These are phyloP conservation scores for Ustilago hordei DNA, from an alignment of 1,284 basidiomycete genomes.

Conservation along the genomic window DNA sequence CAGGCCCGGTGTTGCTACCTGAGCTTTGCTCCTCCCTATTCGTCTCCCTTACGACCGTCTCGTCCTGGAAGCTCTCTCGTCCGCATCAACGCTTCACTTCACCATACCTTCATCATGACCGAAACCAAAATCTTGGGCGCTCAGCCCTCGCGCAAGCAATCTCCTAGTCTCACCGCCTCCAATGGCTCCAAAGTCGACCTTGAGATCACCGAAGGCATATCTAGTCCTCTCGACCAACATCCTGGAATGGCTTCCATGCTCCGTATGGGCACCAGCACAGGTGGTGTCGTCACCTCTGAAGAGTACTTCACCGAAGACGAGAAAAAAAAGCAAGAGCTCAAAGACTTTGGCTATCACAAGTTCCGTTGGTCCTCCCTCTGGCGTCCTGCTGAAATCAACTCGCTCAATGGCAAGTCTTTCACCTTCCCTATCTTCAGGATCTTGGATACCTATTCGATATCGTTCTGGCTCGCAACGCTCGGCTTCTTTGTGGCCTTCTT, in stretches of 20 bases:
- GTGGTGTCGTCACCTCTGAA: constrained; percentile 49
- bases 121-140: not conserved
- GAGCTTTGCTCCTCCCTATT: not conserved
- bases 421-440: constrained; percentile 75
- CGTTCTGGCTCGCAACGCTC: constrained; percentile 72
- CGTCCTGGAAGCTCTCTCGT: not conserved
- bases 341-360: constrained; percentile 44
- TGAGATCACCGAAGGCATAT: constrained; percentile 44
- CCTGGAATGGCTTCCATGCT: constrained; percentile 43
- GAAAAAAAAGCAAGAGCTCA: constrained; percentile 35
- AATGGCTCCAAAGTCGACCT: constrained; percentile 38
- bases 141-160: constrained; percentile 12
- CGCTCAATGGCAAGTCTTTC: constrained; percentile 74
- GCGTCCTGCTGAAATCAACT: constrained; percentile 72
- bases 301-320: constrained; percentile 60
- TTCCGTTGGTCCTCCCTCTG: constrained; percentile 67
- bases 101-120: not conserved
- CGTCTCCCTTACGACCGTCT: not conserved
- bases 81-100: not conserved
- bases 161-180: constrained; percentile 14
- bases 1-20: not conserved
- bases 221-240: constrained; percentile 21
- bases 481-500: constrained; percentile 73
- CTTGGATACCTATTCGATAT: constrained; percentile 73
- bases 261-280: constrained; percentile 49